phyloP scores from a whole-genome alignment of 257 asterid genomes.

The Plantago elongata region DNA sequence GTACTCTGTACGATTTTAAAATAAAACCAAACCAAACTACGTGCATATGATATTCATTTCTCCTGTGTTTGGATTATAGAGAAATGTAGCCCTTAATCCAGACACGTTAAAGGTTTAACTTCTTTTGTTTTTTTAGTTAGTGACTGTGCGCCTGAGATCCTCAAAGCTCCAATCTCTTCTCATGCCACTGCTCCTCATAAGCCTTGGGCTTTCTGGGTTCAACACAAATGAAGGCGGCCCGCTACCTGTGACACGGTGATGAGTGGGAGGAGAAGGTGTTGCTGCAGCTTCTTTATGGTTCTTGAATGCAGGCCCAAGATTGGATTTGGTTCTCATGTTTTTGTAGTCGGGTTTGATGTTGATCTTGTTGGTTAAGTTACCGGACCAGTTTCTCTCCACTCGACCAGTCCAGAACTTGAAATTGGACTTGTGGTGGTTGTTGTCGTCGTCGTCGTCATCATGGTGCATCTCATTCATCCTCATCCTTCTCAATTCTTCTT shows the following conservation, averaged over 20 bases:
- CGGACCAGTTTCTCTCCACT: constrained; percentile 41
- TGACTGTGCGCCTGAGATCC: constrained; percentile 28
- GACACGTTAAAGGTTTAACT: too few relatives aligned
- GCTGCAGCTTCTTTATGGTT: too few relatives aligned
- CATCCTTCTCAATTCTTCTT: not conserved
- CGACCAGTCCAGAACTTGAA: constrained; percentile 16
- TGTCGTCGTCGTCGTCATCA: not conserved
- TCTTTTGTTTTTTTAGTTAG: not conserved
- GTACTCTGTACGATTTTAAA: too few relatives aligned
- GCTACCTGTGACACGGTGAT: constrained; percentile 14
- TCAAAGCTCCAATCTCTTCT: constrained; percentile 57
- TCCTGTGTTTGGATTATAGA: too few relatives aligned
- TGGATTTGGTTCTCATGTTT: constrained; percentile 11
- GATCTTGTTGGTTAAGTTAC: constrained; percentile 27
- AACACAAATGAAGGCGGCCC: constrained; percentile 17
- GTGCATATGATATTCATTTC: too few relatives aligned
- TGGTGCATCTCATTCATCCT: constrained; percentile 1
- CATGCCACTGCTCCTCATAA: constrained; percentile 49
- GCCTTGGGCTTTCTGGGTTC: constrained; percentile 20
- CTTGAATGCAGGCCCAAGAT: not conserved
- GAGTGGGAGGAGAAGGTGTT: not conserved
- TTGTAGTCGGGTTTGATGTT: constrained; percentile 7
- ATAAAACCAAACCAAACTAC: too few relatives aligned
- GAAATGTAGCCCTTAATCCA: too few relatives aligned
- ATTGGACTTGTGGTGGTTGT: not conserved